Evolutionary conservation across 1,284 basidiomycete genomes (phyloP).

Genomic region (Coriolopsis trogii): DNA sequence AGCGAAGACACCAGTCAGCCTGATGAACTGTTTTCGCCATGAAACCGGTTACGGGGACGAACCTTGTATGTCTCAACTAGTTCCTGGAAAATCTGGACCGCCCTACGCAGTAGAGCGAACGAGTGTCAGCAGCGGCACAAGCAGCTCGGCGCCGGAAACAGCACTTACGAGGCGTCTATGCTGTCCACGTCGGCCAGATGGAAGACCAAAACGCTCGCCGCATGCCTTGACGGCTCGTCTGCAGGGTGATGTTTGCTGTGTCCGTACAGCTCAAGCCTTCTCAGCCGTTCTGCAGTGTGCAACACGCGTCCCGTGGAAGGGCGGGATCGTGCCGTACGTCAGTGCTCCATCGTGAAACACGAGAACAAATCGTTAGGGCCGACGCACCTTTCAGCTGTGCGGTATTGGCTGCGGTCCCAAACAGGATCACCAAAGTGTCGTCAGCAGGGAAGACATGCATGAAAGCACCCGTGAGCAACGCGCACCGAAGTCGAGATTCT

Average conservation of each 20-base stretch:
- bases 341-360: no score
- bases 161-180: conserved; percentile 81
- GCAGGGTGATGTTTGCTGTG: conserved; percentile 80
- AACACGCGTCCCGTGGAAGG: not conserved
- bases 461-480: not conserved
- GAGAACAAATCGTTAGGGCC: not conserved
- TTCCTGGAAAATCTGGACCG: conserved; percentile 85
- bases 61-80: conserved; percentile 78
- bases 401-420: conserved; percentile 69
- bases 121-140: not conserved
- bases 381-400: conserved; percentile 79
- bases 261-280: conserved; percentile 84
- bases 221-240: conserved; percentile 76
- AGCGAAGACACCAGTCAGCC: no score
- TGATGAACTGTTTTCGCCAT: no score
- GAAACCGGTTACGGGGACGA: no score
- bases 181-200: conserved; percentile 87
- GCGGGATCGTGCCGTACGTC: not conserved
- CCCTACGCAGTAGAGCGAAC: conserved; percentile 60
- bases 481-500: conserved; percentile 81
- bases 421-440: conserved; percentile 6
- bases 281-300: conserved; percentile 65
- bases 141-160: not conserved
- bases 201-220: conserved; percentile 82
- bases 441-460: not conserved